These are phyloP conservation scores for Cytospora paraplurivora DNA, from an alignment of 2,329 filamentous ascomycete genomes.

Conservation along the genomic window DNA sequence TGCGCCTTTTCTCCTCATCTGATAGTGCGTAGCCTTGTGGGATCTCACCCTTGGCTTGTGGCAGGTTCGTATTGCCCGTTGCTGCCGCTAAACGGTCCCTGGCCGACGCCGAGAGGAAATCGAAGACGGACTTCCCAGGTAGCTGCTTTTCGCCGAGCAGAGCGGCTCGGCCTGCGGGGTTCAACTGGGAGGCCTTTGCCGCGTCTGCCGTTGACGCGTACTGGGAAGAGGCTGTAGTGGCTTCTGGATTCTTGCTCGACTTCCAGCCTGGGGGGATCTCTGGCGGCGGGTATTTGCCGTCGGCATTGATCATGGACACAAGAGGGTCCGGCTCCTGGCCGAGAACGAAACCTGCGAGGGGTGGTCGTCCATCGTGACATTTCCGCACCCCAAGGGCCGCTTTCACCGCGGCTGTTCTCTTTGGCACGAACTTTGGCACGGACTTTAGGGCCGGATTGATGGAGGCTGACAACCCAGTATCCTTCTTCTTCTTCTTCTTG, in stretches of 20 bases:
- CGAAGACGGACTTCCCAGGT: conserved; percentile 93
- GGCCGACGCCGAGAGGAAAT: conserved; percentile 79
- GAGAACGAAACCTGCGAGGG: conserved; percentile 78
- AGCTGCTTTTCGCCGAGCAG: conserved; percentile 79
- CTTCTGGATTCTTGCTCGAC: conserved; percentile 54
- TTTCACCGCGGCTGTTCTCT: conserved; percentile 51
- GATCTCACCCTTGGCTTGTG: conserved; percentile 74
- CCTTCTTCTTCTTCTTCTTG: conserved; percentile 74
- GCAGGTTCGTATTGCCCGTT: conserved; percentile 76
- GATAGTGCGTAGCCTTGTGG: conserved; percentile 65
- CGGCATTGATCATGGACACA: conserved; percentile 45
- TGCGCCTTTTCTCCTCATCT: conserved; percentile 63
- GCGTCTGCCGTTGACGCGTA: conserved; percentile 75
- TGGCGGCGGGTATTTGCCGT: conserved; percentile 62
- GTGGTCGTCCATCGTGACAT: conserved; percentile 81
- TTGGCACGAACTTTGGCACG: conserved; percentile 76
- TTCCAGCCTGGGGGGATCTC: conserved; percentile 74
- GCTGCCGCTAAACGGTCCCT: conserved; percentile 75
- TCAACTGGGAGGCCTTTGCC: conserved; percentile 73
- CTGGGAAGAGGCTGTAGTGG: conserved; percentile 35
- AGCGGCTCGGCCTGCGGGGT: conserved; percentile 75
- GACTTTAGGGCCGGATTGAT: conserved; percentile 66
- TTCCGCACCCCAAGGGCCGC: conserved; percentile 58
- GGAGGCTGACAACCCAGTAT: conserved; percentile 47
- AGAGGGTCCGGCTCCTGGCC: conserved; percentile 55